A percentile compares a stretch with the other conserved stretches of the same genome.
Evolutionary conservation across 768 basidiomycete species (phyloP).

Genomic region (Auricularia heimuer): DNA sequence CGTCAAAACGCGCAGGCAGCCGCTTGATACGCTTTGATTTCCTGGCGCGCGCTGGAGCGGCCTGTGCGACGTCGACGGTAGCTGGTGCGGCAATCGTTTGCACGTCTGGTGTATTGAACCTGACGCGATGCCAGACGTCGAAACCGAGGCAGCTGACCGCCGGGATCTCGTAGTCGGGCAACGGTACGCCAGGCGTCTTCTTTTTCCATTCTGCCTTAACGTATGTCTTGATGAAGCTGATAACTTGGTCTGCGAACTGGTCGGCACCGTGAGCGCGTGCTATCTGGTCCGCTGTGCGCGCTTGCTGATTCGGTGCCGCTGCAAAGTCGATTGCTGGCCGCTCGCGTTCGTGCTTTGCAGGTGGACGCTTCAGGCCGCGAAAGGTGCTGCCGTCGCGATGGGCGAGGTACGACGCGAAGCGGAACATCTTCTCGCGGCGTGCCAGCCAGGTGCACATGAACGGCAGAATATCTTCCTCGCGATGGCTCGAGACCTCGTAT

Average conservation of each 20-base stretch:
- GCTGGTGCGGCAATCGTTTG: neutral
- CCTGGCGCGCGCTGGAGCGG: neutral
- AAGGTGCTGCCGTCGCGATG: neutral
- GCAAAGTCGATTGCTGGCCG: neutral
- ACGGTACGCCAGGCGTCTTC: neutral
- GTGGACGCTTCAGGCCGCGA: neutral
- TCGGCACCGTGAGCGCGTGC: neutral
- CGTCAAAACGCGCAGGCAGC: constrained; percentile 28
- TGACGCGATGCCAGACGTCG: neutral
- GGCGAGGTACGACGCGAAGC: constrained; percentile 2
- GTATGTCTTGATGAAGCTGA: neutral
- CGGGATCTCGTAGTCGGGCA: neutral
- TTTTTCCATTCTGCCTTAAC: neutral
- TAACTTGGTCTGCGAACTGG: neutral
- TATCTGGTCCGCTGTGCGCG: neutral
- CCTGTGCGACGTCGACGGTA: neutral
- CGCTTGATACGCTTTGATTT: neutral
- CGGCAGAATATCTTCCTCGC: constrained; percentile 6
- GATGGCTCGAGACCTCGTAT: constrained; percentile 9
- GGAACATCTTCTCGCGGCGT: constrained; percentile 4
- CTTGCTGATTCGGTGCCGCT: neutral
- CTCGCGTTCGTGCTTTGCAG: neutral
- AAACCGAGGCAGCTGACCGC: neutral
- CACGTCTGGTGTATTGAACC: neutral
- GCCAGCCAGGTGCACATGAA: constrained; percentile 10